Evolutionary conservation across 2,329 filamentous ascomycete species (phyloP), one percentile per base, ranked within the genome.

Genomic region (Magnaporthiopsis rhizophila): DNA sequence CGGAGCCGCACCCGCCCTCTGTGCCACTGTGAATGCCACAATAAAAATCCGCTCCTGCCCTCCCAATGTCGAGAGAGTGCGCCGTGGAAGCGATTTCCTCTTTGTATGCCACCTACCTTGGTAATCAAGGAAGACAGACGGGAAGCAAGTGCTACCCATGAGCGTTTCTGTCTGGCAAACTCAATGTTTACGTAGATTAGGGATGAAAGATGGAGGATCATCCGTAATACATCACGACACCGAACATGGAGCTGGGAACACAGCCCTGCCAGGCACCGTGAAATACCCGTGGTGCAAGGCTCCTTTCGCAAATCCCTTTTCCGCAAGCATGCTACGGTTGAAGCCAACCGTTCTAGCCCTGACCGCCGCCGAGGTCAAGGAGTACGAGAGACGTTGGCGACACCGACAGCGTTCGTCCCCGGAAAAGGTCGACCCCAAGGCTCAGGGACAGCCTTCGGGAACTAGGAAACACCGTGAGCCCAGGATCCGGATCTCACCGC

Each of bases 331-430:
- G 79, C 67, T 81, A 32, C 78, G 78, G 62, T 72, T 78, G 64
- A 66, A 68, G 32, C 75, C 76, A 24, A 80, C 79, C 1, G 70
- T 72, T 4, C 73, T 81, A 61, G 72, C 72, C 36, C 64, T 81
- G 65, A 74, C 76, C 59, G 73, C 76, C 66, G 69, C 74, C 15
- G 79, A 81, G 67, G 75, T 80, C 62, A 74, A 76, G 65, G 76
- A 77, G 18, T 73, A 74, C 45, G 73, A 77, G 59, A 69, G 72
- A 11, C 74, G 62, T 13, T 58, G 62, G 26, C 62, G 36, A n/a
- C 15, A 38, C 24, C 62, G 62, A 8, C 56, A n/a, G 24, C 34
- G 26, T 34, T 15, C 30, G 26, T 62, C 32, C 21, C 26, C 26
- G 15, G 21, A 53, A n/a, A n/a, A 53, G 18, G 2, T 53, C 18